phyloP scores from a whole-genome alignment of 257 asterid genomes.

The Echites panduratus region DNA sequence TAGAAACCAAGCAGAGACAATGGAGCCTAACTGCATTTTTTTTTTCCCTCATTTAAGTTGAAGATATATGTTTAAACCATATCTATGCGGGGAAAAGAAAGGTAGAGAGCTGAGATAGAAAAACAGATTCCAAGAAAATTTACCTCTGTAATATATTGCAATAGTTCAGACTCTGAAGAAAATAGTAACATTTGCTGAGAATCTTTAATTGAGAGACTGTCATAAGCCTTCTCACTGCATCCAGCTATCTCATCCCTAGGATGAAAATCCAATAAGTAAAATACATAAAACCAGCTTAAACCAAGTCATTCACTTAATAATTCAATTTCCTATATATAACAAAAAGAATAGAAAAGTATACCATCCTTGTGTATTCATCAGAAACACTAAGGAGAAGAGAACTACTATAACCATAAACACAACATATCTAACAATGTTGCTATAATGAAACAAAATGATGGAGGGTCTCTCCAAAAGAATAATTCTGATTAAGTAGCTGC shows the following conservation, averaged over 20 bases:
- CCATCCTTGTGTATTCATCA: background rate
- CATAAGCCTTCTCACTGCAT: slow-evolving; percentile 91
- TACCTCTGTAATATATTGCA: slow-evolving; percentile 57
- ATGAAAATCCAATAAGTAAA: slow-evolving; percentile 18
- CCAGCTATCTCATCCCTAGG: slow-evolving; percentile 94
- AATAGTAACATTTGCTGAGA: slow-evolving; percentile 61
- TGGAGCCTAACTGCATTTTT: too few relatives aligned
- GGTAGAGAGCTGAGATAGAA: too few relatives aligned
- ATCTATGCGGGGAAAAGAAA: too few relatives aligned
- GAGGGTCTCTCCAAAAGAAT: background rate
- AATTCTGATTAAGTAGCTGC: background rate
- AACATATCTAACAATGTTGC: background rate
- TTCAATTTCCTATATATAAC: background rate
- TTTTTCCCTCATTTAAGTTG: too few relatives aligned
- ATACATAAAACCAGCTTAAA: slow-evolving; percentile 7
- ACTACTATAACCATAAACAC: background rate
- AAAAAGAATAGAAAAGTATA: background rate
- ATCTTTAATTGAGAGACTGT: slow-evolving; percentile 61
- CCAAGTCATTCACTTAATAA: background rate
- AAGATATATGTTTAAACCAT: too few relatives aligned
- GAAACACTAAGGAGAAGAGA: background rate
- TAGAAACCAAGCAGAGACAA: too few relatives aligned
- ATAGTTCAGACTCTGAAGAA: slow-evolving; percentile 66
- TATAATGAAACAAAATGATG: background rate
- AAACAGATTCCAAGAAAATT: slow-evolving; percentile 3